phyloP scores from a whole-genome alignment of 495 filamentous ascomycete species.

The Aspergillus sclerotiicarbonarius region DNA sequence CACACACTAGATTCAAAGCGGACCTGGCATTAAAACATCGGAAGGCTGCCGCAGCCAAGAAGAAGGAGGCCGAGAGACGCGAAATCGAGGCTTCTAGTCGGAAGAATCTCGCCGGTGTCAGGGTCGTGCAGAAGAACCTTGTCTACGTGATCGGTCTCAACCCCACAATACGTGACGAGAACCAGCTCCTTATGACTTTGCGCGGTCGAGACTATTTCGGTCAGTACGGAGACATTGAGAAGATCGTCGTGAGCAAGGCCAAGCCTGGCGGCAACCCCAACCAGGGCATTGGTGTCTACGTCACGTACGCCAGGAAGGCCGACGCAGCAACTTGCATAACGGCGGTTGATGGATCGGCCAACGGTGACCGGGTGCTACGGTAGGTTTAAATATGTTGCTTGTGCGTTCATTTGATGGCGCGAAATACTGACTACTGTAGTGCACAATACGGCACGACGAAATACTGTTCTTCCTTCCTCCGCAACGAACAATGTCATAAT shows the following conservation, averaged over 20 bases:
- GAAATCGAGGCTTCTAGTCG: conserved; percentile 93
- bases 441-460: conserved; percentile 98
- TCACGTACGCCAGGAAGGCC: conserved; percentile 84
- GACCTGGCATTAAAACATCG: conserved; percentile 87
- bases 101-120: conserved; percentile 90
- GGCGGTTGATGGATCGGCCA: conserved; percentile 87
- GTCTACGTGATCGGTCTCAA: conserved; percentile 96
- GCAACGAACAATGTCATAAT: conserved; percentile 90
- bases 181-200: conserved; percentile 75
- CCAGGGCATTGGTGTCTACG: conserved; percentile 91
- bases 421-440: conserved; percentile 42
- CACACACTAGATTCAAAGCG: conserved; percentile 63
- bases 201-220: conserved; percentile 91
- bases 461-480: conserved; percentile 96
- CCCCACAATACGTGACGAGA: conserved; percentile 86
- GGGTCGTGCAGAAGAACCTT: conserved; percentile 96
- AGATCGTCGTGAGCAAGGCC: conserved; percentile 97
- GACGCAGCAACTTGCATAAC: conserved; percentile 88
- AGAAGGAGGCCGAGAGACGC: conserved; percentile 92
- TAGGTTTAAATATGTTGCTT: conserved; percentile 24
- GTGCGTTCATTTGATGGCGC: no score
- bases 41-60: conserved; percentile 84
- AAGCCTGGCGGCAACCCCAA: conserved; percentile 69
- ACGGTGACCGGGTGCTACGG: conserved; percentile 80
- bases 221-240: conserved; percentile 97